Conservation (phyloP, 768 basidiomycete species). For the Tylopilus plumbeoviolaceoides region DNA sequence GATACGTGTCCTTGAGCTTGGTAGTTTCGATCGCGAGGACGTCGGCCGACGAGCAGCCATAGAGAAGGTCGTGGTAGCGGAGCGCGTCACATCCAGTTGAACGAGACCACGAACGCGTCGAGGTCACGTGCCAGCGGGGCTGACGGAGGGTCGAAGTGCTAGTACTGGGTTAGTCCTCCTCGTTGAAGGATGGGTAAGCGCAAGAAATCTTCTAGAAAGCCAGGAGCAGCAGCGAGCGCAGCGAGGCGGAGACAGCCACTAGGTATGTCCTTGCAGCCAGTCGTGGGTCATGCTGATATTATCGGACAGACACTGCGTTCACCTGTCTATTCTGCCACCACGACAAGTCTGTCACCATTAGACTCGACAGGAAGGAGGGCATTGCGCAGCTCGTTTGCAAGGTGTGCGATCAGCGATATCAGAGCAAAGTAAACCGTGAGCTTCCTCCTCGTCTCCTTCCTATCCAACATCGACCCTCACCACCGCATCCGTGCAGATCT, state of each 20-base stretch:
- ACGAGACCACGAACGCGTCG: slow-evolving; percentile 26
- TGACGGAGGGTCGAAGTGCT: neutral
- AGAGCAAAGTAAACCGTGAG: slow-evolving; percentile 84
- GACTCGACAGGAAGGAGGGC: slow-evolving; percentile 82
- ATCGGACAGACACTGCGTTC: slow-evolving; percentile 65
- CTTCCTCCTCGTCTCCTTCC: slow-evolving; percentile 2
- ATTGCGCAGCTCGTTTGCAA: slow-evolving; percentile 76
- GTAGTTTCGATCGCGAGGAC: slow-evolving; percentile 40
- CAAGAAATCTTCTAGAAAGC: slow-evolving; percentile 85
- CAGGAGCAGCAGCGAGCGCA: slow-evolving; percentile 52
- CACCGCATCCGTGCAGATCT: slow-evolving; percentile 52
- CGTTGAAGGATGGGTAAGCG: slow-evolving; percentile 70
- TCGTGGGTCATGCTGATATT: slow-evolving; percentile 2
- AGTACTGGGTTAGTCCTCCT: neutral
- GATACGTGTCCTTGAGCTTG: slow-evolving; percentile 42
- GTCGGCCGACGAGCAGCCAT: slow-evolving; percentile 67
- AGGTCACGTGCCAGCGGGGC: slow-evolving; percentile 28
- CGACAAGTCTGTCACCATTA: slow-evolving; percentile 82
- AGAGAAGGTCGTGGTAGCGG: slow-evolving; percentile 8
- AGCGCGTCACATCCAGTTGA: slow-evolving; percentile 28
- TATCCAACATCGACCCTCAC: slow-evolving; percentile 10
- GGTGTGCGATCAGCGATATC: slow-evolving; percentile 83
- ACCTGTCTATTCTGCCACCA: slow-evolving; percentile 89
- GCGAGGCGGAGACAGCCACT: slow-evolving; percentile 67
- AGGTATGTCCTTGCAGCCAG: slow-evolving; percentile 39